A percentile compares a stretch with the other conserved stretches of the same genome.
These are phyloP conservation scores for Sisymbrium irio DNA, from an alignment of 345 rosid genomes.

Conservation along the genomic window DNA sequence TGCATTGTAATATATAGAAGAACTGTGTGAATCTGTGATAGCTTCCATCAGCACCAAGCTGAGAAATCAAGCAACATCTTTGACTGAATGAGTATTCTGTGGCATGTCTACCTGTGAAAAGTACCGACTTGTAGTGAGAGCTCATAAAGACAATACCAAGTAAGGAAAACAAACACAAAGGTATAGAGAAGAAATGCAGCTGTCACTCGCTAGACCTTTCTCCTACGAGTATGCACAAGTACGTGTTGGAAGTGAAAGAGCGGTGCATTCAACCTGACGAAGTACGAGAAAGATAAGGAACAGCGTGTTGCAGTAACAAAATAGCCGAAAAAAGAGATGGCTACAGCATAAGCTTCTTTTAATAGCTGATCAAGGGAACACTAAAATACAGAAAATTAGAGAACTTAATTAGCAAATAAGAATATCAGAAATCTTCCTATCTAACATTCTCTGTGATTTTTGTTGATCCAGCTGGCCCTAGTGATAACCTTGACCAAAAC, in stretches of 20 bases:
- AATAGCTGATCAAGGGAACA: too few relatives aligned
- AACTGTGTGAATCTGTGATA: conserved; percentile 68
- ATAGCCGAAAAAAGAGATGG: conserved; percentile 3
- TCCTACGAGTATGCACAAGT: conserved; percentile 43
- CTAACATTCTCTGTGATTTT: background rate
- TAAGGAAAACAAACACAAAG: conserved; percentile 29
- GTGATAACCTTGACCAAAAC: conserved; percentile 84
- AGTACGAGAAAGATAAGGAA: conserved; percentile 24
- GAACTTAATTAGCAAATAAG: background rate
- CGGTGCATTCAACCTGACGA: conserved; percentile 21
- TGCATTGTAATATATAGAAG: conserved; percentile 64
- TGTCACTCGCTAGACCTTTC: conserved; percentile 40
- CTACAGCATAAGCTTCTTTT: background rate
- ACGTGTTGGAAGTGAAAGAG: conserved; percentile 8
- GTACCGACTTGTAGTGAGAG: background rate
- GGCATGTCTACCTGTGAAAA: conserved; percentile 60
- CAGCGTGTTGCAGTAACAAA: too few relatives aligned
- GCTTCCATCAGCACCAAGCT: conserved; percentile 75
- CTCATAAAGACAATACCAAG: background rate
- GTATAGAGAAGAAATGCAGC: conserved; percentile 51
- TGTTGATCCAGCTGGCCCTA: conserved; percentile 48
- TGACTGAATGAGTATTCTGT: conserved; percentile 52
- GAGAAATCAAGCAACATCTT: conserved; percentile 60
- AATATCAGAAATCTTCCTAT: background rate
- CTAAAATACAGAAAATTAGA: background rate